A percentile compares a stretch with the other conserved stretches of the same genome.
phyloP scores from a whole-genome alignment of 2,329 filamentous ascomycete genomes.

The Fusarium begoniae region DNA sequence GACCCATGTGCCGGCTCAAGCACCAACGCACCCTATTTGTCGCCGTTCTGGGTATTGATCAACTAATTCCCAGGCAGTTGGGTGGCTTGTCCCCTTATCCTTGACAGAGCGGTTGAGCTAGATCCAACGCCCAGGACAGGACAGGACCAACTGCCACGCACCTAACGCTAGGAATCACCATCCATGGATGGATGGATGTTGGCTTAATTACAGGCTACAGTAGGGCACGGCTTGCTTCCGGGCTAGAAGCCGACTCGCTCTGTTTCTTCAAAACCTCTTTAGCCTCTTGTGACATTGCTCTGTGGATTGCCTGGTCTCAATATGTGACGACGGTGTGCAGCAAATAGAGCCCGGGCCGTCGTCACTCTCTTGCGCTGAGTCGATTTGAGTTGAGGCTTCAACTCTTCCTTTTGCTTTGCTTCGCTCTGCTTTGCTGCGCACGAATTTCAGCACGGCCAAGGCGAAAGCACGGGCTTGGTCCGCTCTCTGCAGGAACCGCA shows the following conservation, averaged over 20 bases:
- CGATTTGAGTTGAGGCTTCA: constrained; percentile 18
- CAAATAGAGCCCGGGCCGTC: constrained; percentile 20
- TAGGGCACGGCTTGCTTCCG: constrained; percentile 19
- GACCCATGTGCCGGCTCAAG: constrained; percentile 24
- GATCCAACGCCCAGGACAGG: constrained; percentile 20
- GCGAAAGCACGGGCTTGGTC: constrained; percentile 35
- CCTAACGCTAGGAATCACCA: constrained; percentile 28
- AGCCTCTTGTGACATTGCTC: neutral
- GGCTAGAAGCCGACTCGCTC: constrained; percentile 30
- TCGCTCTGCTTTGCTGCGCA: constrained; percentile 1
- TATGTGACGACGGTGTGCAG: constrained; percentile 31
- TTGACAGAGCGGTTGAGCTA: constrained; percentile 33
- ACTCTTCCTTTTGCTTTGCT: neutral
- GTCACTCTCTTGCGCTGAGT: constrained; percentile 18
- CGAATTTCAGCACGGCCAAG: constrained; percentile 24
- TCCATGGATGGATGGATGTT: neutral
- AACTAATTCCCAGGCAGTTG: constrained; percentile 28
- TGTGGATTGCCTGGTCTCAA: constrained; percentile 18
- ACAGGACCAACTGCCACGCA: neutral
- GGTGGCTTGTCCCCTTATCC: constrained; percentile 26
- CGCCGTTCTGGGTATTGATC: constrained; percentile 39
- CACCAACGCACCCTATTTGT: constrained; percentile 26
- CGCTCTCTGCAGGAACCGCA: constrained; percentile 14
- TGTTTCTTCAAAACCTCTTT: neutral
- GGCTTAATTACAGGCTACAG: constrained; percentile 11